These are phyloP conservation scores for Potentilla sterilis DNA, from an alignment of 306 rosid species.

Conservation along the genomic window DNA sequence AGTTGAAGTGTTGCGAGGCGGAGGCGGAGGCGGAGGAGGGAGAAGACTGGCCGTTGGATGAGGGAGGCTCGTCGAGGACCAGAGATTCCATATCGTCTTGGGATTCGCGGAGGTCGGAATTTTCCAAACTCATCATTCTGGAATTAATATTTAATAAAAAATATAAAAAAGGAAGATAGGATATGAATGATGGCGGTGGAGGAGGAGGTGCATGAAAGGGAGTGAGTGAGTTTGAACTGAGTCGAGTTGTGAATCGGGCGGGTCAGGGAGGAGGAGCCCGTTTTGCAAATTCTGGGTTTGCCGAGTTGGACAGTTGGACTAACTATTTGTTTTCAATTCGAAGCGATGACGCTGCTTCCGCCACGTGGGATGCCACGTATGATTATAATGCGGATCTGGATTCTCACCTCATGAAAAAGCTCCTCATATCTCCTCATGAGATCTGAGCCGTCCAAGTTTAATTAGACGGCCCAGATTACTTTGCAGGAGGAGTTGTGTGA, in stretches of 20 bases:
- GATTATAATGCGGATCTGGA: neutral
- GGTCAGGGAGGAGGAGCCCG: neutral
- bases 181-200: neutral
- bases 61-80: slow-evolving; percentile 31
- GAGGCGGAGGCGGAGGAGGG: slow-evolving; percentile 9
- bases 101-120: slow-evolving; percentile 25
- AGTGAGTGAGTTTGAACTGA: slow-evolving; percentile 6
- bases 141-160: neutral
- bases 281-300: slow-evolving; percentile 5
- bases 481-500: no score
- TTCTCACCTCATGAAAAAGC: no score
- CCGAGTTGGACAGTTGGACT: neutral
- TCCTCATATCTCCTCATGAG: no score
- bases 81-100: slow-evolving; percentile 46
- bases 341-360: slow-evolving; percentile 3
- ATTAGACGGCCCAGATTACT: no score
- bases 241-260: slow-evolving; percentile 8
- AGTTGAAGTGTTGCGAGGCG: slow-evolving; percentile 17
- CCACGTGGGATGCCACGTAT: slow-evolving; percentile 21
- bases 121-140: slow-evolving; percentile 38
- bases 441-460: no score
- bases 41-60: slow-evolving; percentile 29
- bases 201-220: neutral
- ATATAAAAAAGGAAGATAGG: neutral
- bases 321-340: neutral